phyloP scores from a whole-genome alignment of 2,329 filamentous ascomycete genomes.

The Colletotrichum caudatum region DNA sequence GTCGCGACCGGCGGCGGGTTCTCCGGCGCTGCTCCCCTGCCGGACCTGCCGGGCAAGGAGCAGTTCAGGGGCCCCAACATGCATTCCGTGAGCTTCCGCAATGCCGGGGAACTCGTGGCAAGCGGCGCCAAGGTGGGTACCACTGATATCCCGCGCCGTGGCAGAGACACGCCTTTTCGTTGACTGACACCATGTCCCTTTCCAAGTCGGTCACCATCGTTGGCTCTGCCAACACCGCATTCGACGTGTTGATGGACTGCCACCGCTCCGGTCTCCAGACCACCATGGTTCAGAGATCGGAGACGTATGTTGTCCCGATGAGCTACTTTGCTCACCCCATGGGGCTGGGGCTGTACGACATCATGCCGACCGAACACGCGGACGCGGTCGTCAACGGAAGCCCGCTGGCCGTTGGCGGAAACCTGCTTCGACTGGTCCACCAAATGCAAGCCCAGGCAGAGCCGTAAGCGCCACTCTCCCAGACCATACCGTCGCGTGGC shows the following conservation, averaged over 20 bases:
- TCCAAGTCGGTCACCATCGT: constrained; percentile 49
- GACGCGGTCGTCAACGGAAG: constrained; percentile 43
- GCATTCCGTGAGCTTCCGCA: constrained; percentile 46
- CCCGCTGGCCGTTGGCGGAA: constrained; percentile 31
- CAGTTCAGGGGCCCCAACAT: constrained; percentile 45
- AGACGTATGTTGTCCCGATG: constrained; percentile 51
- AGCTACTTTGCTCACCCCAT: constrained; percentile 47
- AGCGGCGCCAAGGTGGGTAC: constrained; percentile 44
- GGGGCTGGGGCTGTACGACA: constrained; percentile 50
- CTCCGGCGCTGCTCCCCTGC: constrained; percentile 44
- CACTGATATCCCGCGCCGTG: rapidly evolving
- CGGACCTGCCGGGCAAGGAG: constrained; percentile 42
- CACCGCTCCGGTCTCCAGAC: constrained; percentile 47
- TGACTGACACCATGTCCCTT: background rate
- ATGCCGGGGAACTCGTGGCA: constrained; percentile 41
- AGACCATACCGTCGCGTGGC: rapidly evolving
- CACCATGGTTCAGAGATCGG: constrained; percentile 52
- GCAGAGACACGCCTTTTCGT: too few relatives aligned
- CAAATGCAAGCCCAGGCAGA: constrained; percentile 21
- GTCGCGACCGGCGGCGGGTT: constrained; percentile 47
- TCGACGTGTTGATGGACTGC: constrained; percentile 55
- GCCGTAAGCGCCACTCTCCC: constrained; percentile 41
- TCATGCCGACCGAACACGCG: constrained; percentile 38
- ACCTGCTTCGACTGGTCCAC: constrained; percentile 24
- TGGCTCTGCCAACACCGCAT: constrained; percentile 58